Conservation (phyloP, 2,329 filamentous ascomycete genomes). For the Sporothrix curviconia region DNA sequence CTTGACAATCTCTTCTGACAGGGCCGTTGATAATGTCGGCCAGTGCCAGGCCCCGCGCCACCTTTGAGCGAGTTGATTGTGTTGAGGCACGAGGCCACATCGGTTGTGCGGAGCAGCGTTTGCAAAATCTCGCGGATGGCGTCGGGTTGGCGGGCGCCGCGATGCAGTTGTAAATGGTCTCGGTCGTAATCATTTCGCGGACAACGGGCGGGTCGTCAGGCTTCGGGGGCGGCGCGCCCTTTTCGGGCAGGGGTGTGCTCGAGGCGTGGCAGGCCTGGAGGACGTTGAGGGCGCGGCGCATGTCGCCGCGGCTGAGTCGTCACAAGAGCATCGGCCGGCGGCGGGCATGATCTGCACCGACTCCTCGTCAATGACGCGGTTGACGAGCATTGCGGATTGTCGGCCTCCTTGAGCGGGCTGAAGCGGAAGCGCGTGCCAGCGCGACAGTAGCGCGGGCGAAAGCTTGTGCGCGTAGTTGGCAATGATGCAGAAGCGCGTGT, state of each 20-base stretch:
- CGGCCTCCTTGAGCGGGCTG: conserved; percentile 80
- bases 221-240: conserved; percentile 46
- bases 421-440: conserved; percentile 95
- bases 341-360: conserved; percentile 73
- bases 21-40: conserved; percentile 86
- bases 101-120: conserved; percentile 74
- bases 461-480: conserved; percentile 99
- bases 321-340: conserved; percentile 76
- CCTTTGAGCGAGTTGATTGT: conserved; percentile 86
- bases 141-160: conserved; percentile 84
- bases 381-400: conserved; percentile 80
- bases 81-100: conserved; percentile 81
- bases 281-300: conserved; percentile 90
- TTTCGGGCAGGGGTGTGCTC: conserved; percentile 63
- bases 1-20: conserved; percentile 75
- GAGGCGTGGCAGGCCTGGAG: conserved; percentile 94
- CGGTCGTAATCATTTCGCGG: conserved; percentile 74
- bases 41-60: conserved; percentile 75
- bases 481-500: conserved; percentile 96
- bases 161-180: conserved; percentile 96
- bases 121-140: conserved; percentile 80
- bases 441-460: conserved; percentile 81
- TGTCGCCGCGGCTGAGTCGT: conserved; percentile 88
- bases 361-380: conserved; percentile 85
- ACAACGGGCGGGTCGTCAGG: conserved; percentile 58